These are phyloP conservation scores for Sugiyamaella marilandica DNA, from an alignment of 805 yeast genomes.

Conservation along the genomic window DNA sequence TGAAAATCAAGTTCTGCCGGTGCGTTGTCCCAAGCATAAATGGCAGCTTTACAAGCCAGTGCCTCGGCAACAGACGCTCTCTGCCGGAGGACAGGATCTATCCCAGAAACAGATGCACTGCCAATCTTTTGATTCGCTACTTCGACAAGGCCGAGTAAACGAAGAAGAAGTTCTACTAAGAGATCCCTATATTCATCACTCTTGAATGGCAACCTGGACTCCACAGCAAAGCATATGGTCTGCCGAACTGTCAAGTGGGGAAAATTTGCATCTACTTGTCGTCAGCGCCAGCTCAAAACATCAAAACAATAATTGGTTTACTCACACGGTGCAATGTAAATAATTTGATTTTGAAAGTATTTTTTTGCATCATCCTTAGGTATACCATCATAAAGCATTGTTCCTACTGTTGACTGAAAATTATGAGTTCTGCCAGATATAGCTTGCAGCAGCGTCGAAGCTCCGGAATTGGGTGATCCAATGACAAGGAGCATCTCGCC, in stretches of 20 bases:
- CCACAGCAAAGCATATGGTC: constrained; percentile 65
- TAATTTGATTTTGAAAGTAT: constrained; percentile 47
- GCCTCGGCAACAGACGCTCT: constrained; percentile 83
- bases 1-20: constrained; percentile 77
- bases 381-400: constrained; percentile 57
- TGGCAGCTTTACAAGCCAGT: constrained; percentile 55
- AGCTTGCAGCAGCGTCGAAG: constrained; percentile 63
- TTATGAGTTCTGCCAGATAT: constrained; percentile 52
- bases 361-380: constrained; percentile 55
- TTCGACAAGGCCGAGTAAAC: constrained; percentile 55
- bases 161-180: constrained; percentile 45
- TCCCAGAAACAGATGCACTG: constrained; percentile 59
- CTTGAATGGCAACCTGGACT: constrained; percentile 51
- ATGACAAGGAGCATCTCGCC: constrained; percentile 68
- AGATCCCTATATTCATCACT: constrained; percentile 44
- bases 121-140: constrained; percentile 58
- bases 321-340: constrained; percentile 33
- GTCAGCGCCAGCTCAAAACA: constrained; percentile 22
- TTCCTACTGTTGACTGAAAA: constrained; percentile 48
- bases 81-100: constrained; percentile 81
- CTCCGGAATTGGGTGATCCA: constrained; percentile 77
- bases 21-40: constrained; percentile 74
- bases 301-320: constrained; percentile 14
- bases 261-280: constrained; percentile 66
- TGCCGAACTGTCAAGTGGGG: constrained; percentile 73